Conservation (phyloP, 352 stramenopile genomes). For the Pythium brassicae region DNA sequence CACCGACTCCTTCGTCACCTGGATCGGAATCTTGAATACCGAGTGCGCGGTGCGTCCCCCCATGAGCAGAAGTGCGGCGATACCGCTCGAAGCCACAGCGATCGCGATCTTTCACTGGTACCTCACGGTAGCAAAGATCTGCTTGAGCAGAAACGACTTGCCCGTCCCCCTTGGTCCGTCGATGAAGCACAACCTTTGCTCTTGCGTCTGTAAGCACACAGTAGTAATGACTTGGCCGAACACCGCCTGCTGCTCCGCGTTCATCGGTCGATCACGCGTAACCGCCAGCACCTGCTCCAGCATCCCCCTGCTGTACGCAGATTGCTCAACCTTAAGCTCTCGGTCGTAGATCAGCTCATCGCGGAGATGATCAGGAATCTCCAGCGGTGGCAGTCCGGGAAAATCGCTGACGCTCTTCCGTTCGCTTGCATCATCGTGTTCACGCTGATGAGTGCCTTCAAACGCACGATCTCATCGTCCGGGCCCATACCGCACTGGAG, state of each 20-base stretch:
- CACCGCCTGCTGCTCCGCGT: neutral
- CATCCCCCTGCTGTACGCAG: slow-evolving; percentile 8
- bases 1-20: slow-evolving; percentile 7
- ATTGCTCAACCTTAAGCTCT: slow-evolving; percentile 2
- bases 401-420: neutral
- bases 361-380: slow-evolving; percentile 1
- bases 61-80: slow-evolving; percentile 22
- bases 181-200: slow-evolving; percentile 22
- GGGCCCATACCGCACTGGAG: neutral
- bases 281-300: slow-evolving; percentile 14
- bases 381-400: neutral
- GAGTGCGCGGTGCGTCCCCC: slow-evolving; percentile 28
- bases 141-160: slow-evolving; percentile 24
- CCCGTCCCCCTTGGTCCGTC: slow-evolving; percentile 24
- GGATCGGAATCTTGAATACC: slow-evolving; percentile 25
- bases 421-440: neutral
- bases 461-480: neutral
- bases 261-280: neutral
- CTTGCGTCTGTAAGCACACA: neutral
- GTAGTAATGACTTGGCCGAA: neutral
- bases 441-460: neutral
- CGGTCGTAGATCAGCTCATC: neutral
- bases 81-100: slow-evolving; percentile 25
- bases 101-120: slow-evolving; percentile 12
- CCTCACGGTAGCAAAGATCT: slow-evolving; percentile 20